Evolutionary conservation across 2,329 filamentous ascomycete genomes (phyloP).

Genomic region (Trichocomaceae sp.): DNA sequence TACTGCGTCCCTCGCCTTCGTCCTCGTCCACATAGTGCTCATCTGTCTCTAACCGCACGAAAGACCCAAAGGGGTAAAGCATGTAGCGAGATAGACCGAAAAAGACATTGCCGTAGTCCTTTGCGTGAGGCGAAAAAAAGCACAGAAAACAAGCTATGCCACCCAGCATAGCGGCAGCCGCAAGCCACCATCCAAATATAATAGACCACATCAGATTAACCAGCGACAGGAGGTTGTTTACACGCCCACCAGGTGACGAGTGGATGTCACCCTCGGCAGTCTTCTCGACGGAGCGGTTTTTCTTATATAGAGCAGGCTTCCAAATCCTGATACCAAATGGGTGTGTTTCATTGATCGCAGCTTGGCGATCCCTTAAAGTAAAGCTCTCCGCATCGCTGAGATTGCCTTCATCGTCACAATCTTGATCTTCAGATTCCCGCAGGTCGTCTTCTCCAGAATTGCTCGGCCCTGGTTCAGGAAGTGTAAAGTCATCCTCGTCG

Average conservation of each 20-base stretch:
- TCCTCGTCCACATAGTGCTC: constrained; percentile 93
- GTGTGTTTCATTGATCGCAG: constrained; percentile 97
- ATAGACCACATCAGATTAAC: constrained; percentile 90
- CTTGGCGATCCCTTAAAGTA: constrained; percentile 90
- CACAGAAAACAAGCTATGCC: constrained; percentile 74
- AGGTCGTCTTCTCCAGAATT: constrained; percentile 18
- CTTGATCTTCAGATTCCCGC: constrained; percentile 17
- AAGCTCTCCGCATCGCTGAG: constrained; percentile 95
- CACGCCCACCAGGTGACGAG: constrained; percentile 80
- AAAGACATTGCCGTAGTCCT: constrained; percentile 78
- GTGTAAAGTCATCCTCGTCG: constrained; percentile 32
- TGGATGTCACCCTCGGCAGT: constrained; percentile 96
- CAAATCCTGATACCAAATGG: constrained; percentile 97
- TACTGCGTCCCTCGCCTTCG: constrained; percentile 89
- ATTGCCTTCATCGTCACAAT: constrained; percentile 26
- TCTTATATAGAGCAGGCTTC: constrained; percentile 98
- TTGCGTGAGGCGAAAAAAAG: constrained; percentile 68
- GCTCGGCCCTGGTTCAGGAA: constrained; percentile 25
- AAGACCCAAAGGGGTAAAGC: constrained; percentile 95
- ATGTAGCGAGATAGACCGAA: constrained; percentile 80
- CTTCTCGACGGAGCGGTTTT: constrained; percentile 90
- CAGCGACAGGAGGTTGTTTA: constrained; percentile 74
- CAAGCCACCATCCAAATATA: constrained; percentile 94
- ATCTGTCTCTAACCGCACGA: constrained; percentile 86
- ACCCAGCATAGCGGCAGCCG: constrained; percentile 65